phyloP scores from a whole-genome alignment of 805 yeast genomes.

The Spathaspora sp. region DNA sequence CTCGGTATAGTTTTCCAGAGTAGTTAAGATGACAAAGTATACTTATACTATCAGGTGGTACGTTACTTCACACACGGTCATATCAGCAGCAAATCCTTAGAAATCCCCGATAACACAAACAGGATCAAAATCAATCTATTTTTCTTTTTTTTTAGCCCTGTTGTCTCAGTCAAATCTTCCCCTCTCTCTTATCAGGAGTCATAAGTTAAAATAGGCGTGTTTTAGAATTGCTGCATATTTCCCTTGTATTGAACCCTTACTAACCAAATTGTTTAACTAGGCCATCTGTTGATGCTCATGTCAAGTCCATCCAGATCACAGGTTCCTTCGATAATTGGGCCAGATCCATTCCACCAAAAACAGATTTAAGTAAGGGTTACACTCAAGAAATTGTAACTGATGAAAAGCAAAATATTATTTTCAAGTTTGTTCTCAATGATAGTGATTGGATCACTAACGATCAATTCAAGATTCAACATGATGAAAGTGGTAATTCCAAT shows the following conservation, averaged over 20 bases:
- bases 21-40: constrained; percentile 10
- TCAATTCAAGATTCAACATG: constrained; percentile 21
- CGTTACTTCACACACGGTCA: constrained; percentile 2
- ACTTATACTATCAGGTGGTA: constrained; percentile 15
- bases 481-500: constrained; percentile 34
- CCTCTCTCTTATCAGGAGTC: constrained; percentile 1
- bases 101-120: background rate
- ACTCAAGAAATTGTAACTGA: constrained; percentile 17
- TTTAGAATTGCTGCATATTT: background rate
- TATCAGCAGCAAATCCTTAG: background rate
- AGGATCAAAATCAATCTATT: background rate
- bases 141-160: background rate
- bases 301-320: constrained; percentile 29
- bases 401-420: constrained; percentile 22
- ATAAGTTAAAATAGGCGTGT: background rate
- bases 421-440: constrained; percentile 36
- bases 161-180: background rate
- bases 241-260: background rate
- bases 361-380: constrained; percentile 4
- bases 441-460: constrained; percentile 26
- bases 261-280: constrained; percentile 4
- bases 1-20: background rate
- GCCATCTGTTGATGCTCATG: constrained; percentile 9
- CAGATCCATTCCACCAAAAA: constrained; percentile 14
- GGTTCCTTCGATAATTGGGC: constrained; percentile 42